Base-by-base conservation (phyloP, 345 rosid species). In the Stellera chamaejasme region DNA sequence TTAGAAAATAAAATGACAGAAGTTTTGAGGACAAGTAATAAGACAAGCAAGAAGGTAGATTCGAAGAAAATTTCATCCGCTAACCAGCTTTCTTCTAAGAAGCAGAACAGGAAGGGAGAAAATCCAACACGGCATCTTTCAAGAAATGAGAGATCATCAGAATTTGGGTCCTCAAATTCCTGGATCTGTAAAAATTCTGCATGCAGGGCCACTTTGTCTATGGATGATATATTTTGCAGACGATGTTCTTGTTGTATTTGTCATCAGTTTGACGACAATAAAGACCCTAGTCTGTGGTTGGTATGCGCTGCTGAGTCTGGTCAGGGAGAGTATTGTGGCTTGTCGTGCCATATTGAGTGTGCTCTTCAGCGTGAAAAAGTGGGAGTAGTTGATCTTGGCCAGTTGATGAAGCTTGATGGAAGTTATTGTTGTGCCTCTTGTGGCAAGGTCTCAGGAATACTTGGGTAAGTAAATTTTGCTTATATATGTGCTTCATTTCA, bases 181-280 rank as follows among this genome's bases (percentile, higher is more conserved):
- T 90, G 90, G 92, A 75, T 87, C 68, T 74, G 88, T 50, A 85
- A 80, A 77, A 85, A 85, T 61, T 72, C 77, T 54, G 84, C 88
- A 10, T 85, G 93, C 58, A 72, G 84, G 56, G 93, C 88, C 48
- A 54, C 69, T 48, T 68, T 82, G 12, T 75, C 88, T 55, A 62
- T 71, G 32, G 87, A 79, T 39, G 95, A 85, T 63, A 72, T 87
- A 41, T 94, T 90, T 65, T 94, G 99, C 82, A 85, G 69, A 75
- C 87, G 99, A 67, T 94, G 99, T 62, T 94, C 99, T 58, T 94
- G 99, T 69, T 90, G 95, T 45, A 83, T 94, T 36, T 94, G 99
- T 60, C 96, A 90, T 72, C 50, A 64, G 42, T 94, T 84, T 66
- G 99, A 94, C 71, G 97, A 87, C 61, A 94, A 90, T 64, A 85